Conservation (phyloP, 306 rosid genomes). For the Trichosanthes cucumerina region DNA sequence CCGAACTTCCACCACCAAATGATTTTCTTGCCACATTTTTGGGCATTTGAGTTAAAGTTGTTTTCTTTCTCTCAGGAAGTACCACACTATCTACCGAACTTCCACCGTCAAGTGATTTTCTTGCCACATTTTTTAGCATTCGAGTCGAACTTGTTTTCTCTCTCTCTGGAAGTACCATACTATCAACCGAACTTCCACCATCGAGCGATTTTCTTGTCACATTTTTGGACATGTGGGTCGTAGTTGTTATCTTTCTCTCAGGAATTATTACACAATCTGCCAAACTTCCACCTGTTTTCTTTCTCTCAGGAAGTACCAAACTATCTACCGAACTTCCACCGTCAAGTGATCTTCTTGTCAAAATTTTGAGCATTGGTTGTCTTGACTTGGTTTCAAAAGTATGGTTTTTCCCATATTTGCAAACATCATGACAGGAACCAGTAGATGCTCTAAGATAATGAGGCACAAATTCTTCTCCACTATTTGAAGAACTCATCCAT, state of each 20-base stretch:
- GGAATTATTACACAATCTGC: conserved; percentile 20
- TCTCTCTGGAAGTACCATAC: not conserved
- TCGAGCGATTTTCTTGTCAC: not conserved
- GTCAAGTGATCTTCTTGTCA: conserved; percentile 20
- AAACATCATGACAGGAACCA: conserved; percentile 86
- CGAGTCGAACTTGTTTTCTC: not conserved
- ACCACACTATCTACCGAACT: not conserved
- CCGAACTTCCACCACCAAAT: conserved; percentile 13
- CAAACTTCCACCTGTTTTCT: conserved; percentile 18
- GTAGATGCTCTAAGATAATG: conserved; percentile 69
- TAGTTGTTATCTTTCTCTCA: not conserved
- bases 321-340: conserved; percentile 18
- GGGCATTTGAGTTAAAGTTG: conserved; percentile 6
- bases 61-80: conserved; percentile 3
- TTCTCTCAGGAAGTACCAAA: conserved; percentile 21
- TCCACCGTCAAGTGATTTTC: not conserved
- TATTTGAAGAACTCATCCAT: conserved; percentile 25
- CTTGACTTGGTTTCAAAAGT: conserved; percentile 29
- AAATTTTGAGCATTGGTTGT: conserved; percentile 23
- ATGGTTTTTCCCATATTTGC: conserved; percentile 59
- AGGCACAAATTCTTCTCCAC: conserved; percentile 30
- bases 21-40: conserved; percentile 25
- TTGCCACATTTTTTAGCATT: not conserved
- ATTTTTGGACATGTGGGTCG: not conserved
- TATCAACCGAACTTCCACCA: not conserved